These are phyloP conservation scores for Castanospermum australe DNA, from an alignment of 306 rosid species.

Conservation along the genomic window DNA sequence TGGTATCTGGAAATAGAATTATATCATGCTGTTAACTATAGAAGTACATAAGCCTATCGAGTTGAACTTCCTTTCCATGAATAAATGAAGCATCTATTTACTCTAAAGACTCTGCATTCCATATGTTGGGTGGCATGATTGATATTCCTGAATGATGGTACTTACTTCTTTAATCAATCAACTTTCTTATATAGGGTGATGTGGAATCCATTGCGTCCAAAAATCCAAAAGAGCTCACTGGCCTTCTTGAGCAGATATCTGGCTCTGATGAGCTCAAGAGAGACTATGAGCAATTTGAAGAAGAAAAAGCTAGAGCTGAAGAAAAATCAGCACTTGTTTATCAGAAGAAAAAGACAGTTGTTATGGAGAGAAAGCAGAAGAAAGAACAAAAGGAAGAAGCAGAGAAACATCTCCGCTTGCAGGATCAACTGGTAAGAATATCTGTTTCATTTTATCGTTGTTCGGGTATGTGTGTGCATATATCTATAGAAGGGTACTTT, in stretches of 20 bases:
- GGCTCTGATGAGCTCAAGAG: conserved; percentile 92
- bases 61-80: neutral
- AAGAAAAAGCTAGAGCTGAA: conserved; percentile 79
- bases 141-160: neutral
- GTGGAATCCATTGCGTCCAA: conserved; percentile 98
- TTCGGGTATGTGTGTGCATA: neutral
- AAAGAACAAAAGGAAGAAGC: conserved; percentile 98
- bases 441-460: conserved; percentile 31
- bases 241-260: conserved; percentile 90
- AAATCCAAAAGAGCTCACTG: conserved; percentile 91
- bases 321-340: conserved; percentile 87
- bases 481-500: neutral
- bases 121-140: neutral
- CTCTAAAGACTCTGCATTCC: neutral
- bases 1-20: neutral
- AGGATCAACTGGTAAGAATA: conserved; percentile 61
- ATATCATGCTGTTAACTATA: neutral
- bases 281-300: conserved; percentile 87
- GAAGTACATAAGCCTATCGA: neutral
- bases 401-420: conserved; percentile 85
- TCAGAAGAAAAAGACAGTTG: conserved; percentile 86
- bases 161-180: neutral
- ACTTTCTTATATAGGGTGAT: conserved; percentile 67
- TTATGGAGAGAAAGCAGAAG: conserved; percentile 93
- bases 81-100: neutral